phyloP scores from a whole-genome alignment of 257 asterid genomes.

The Solanum chilense region DNA sequence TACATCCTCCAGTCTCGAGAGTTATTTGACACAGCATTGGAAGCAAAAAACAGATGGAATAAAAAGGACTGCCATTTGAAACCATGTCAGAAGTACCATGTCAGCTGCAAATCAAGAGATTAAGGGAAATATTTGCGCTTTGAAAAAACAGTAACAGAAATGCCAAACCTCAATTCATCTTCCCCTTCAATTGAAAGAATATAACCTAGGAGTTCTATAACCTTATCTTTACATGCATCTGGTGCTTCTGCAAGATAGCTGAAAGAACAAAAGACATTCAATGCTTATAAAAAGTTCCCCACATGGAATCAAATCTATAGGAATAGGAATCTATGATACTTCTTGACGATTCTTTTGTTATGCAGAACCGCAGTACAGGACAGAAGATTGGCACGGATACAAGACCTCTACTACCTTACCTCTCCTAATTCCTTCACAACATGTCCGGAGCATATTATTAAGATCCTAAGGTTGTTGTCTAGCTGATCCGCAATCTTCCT shows the following conservation, averaged over 20 bases:
- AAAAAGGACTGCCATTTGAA: constrained; percentile 42
- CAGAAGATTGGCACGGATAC: neutral
- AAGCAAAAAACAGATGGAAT: constrained; percentile 65
- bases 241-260: constrained; percentile 96
- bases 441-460: neutral
- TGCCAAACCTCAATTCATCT: constrained; percentile 50
- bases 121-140: neutral
- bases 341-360: neutral
- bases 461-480: neutral
- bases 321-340: neutral
- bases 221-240: constrained; percentile 59
- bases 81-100: constrained; percentile 1
- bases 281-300: neutral
- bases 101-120: constrained; percentile 4
- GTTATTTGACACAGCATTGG: constrained; percentile 92
- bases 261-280: constrained; percentile 9
- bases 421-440: neutral
- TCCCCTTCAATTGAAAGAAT: constrained; percentile 76
- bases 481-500: neutral
- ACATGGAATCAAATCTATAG: neutral
- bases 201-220: constrained; percentile 54
- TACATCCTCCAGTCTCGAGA: constrained; percentile 53
- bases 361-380: neutral
- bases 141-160: constrained; percentile 2
- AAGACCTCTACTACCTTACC: neutral